Base-by-base conservation (phyloP, 208 protist genomes). In the Trypanosoma mega region DNA sequence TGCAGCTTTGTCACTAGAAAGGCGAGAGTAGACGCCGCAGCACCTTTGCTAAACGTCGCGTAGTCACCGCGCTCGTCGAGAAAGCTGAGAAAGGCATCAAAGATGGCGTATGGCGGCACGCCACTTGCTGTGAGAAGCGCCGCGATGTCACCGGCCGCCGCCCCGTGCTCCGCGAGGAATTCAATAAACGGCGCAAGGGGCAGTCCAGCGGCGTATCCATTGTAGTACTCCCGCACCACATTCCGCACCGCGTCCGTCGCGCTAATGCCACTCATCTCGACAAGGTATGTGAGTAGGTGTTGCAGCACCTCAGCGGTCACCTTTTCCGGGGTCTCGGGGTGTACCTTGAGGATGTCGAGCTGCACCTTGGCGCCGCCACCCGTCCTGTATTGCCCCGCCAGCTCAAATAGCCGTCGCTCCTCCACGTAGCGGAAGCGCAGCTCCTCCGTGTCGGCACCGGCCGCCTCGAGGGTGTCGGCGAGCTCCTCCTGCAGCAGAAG, bases 311-410 rank as follows among this genome's bases (percentile, higher is more conserved):
- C 68, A 9, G 70, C 41, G 12, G 83, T 80, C 27, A 80, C 60
- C 29, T 62, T 52, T 54, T 77, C 72, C 0, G 76, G 64, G 0
- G 78, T 59, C 48, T 86, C 78, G 1, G 74, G 47, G 66, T 90
- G 74, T 4, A 89, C 80, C 68, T 88, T 87, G 23, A 94, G 63
- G 16, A 94, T 50, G 53, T 94, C 85, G n/a, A 94, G 62, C 78
- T 94, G 77, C 4, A 92, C 68, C 54, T 74, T 87, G 37, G 77
- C 81, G 27, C 88, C 88, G 49, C 88, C 88, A 2, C 90, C 56
- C 23, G 50, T 67, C 21, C 67, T 72, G 70, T 89, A 90, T 11
- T 73, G 56, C 0, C 76, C 78, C n/a, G 80, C 82, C 20, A 87
- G 39, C 44, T 83, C 75, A 66, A 90, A 87, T 18, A 94, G 73